These are phyloP conservation scores for Diaporthe caulivora DNA, from an alignment of 2,329 filamentous ascomycete species.

Conservation along the genomic window DNA sequence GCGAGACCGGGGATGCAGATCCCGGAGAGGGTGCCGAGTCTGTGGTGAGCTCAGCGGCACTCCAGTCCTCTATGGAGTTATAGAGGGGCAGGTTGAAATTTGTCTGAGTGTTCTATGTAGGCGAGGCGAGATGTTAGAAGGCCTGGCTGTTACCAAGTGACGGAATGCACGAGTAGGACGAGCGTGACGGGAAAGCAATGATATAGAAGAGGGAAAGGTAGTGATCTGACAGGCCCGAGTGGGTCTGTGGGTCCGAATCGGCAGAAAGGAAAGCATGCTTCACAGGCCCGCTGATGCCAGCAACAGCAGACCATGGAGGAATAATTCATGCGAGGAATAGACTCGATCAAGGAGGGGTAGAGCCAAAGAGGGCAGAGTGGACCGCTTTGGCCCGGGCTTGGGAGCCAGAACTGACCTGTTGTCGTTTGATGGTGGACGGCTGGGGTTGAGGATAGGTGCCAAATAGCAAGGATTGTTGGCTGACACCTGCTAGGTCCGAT, in stretches of 20 bases:
- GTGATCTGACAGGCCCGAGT: slow-evolving; percentile 24
- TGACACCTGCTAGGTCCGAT: slow-evolving; percentile 37
- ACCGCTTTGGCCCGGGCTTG: not conserved
- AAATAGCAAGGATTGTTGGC: slow-evolving; percentile 38
- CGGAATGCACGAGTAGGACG: not conserved
- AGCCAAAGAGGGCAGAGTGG: slow-evolving; percentile 11
- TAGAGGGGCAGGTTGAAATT: slow-evolving; percentile 40
- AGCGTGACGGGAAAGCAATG: not conserved
- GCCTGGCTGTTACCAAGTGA: not conserved
- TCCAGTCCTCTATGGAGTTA: slow-evolving; percentile 47
- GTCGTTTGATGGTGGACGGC: slow-evolving; percentile 37
- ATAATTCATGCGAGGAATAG: slow-evolving; percentile 11
- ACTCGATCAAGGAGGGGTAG: slow-evolving; percentile 24
- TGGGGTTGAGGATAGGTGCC: slow-evolving; percentile 38
- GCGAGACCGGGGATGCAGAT: slow-evolving; percentile 46
- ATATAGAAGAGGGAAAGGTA: slow-evolving; percentile 8
- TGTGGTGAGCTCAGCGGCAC: slow-evolving; percentile 48
- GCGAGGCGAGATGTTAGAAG: not conserved
- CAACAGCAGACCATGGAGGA: slow-evolving; percentile 27
- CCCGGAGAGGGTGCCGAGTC: slow-evolving; percentile 52
- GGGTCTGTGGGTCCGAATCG: slow-evolving; percentile 28
- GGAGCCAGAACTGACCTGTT: slow-evolving; percentile 38
- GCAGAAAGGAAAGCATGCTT: slow-evolving; percentile 8
- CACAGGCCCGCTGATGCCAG: slow-evolving; percentile 25
- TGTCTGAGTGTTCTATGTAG: slow-evolving; percentile 28